Percentiles rank a stretch among this genome's conserved stretches.
Conservation (phyloP, 768 basidiomycete genomes). For the Panaeolus cyanescens region DNA sequence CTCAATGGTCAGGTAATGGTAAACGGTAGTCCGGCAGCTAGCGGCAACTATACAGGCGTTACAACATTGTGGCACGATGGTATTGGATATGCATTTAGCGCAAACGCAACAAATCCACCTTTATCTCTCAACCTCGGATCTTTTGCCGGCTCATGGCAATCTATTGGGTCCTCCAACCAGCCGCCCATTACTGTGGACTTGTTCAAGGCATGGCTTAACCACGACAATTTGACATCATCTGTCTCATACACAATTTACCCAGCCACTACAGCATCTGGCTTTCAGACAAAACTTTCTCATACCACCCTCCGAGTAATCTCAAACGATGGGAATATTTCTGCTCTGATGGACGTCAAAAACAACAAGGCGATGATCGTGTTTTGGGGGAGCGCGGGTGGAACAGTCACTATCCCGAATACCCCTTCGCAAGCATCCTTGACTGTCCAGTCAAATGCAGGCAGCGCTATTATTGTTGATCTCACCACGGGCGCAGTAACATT, state of each 20-base stretch:
- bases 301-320: constrained; percentile 30
- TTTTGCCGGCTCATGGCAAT: constrained; percentile 57
- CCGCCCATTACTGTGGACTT: constrained; percentile 56
- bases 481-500: constrained; percentile 46
- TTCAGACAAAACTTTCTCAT: constrained; percentile 25
- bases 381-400: constrained; percentile 51
- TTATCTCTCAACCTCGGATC: constrained; percentile 42
- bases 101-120: constrained; percentile 31
- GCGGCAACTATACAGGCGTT: constrained; percentile 34
- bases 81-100: constrained; percentile 56
- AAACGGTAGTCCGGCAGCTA: constrained; percentile 30
- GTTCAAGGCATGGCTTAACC: constrained; percentile 51
- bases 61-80: constrained; percentile 60
- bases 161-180: constrained; percentile 59
- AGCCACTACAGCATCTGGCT: constrained; percentile 29
- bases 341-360: constrained; percentile 43
- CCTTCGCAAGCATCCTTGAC: constrained; percentile 24
- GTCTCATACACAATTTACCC: constrained; percentile 46
- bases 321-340: constrained; percentile 51
- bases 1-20: constrained; percentile 43
- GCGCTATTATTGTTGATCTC: constrained; percentile 44
- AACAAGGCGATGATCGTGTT: constrained; percentile 49
- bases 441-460: constrained; percentile 39
- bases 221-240: constrained; percentile 22
- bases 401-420: constrained; percentile 32